phyloP scores from a whole-genome alignment of 768 basidiomycete genomes.

The Kondoa malvinella region DNA sequence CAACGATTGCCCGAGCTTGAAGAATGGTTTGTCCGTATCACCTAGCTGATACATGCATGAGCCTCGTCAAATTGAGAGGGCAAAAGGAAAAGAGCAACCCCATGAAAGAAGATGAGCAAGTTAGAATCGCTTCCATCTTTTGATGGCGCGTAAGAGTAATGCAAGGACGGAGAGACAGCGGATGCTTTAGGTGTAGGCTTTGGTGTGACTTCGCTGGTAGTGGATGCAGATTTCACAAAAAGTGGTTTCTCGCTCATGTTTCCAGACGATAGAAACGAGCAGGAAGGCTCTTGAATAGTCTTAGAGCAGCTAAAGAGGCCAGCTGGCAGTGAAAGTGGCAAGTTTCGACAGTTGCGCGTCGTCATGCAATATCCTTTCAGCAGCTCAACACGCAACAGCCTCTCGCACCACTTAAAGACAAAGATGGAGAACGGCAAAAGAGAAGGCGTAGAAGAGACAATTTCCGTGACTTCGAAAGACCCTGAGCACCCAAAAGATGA shows the following conservation, averaged over 20 bases:
- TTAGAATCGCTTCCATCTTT: neutral
- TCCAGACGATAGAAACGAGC: no score
- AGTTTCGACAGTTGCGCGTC: neutral
- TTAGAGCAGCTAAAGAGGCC: no score
- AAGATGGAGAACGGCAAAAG: neutral
- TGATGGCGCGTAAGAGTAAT: neutral
- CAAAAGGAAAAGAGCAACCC: neutral
- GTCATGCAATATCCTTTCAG: no score
- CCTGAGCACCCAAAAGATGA: neutral
- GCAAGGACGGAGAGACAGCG: neutral
- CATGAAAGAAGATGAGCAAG: neutral
- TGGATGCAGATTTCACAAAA: neutral
- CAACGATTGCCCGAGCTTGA: constrained; percentile 50
- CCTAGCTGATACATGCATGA: constrained; percentile 37
- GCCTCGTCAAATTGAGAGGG: neutral
- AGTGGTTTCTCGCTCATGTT: no score
- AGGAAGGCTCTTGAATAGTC: no score
- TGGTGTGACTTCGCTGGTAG: neutral
- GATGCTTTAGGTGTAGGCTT: neutral
- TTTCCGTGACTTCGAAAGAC: neutral
- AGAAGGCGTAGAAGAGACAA: neutral
- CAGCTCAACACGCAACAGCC: neutral
- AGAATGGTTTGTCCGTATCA: constrained; percentile 63
- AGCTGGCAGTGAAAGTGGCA: neutral
- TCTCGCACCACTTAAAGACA: neutral